These are phyloP conservation scores for Neonectria hederae DNA, from an alignment of 2,329 filamentous ascomycete species.

Conservation along the genomic window DNA sequence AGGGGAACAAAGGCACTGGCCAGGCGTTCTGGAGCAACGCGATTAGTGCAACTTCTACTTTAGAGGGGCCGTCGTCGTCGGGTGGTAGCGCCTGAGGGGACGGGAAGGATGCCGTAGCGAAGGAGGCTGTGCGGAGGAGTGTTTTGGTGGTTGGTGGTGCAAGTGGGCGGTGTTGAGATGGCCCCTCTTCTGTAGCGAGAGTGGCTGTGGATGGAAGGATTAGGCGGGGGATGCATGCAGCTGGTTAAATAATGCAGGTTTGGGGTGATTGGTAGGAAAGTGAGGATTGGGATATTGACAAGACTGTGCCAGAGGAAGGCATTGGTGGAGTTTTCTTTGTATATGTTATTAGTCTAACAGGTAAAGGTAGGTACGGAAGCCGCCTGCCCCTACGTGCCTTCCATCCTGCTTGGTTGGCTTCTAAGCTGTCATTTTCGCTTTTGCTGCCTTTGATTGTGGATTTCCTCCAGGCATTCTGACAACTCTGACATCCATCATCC, in stretches of 20 bases:
- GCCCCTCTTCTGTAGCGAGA: not conserved
- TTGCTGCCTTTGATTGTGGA: not conserved
- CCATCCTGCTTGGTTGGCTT: not conserved
- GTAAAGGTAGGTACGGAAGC: too few species aligned
- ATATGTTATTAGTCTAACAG: too few species aligned
- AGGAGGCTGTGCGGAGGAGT: not conserved
- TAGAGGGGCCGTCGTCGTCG: not conserved
- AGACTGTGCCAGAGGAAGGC: not conserved
- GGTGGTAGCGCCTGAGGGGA: not conserved
- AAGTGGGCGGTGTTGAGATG: not conserved
- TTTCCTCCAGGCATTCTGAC: conserved; percentile 3
- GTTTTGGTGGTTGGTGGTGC: not conserved
- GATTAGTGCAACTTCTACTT: not conserved
- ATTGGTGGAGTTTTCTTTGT: not conserved
- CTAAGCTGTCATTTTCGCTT: not conserved
- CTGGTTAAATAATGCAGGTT: not conserved
- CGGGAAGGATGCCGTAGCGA: not conserved
- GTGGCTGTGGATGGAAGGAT: conserved; percentile 1
- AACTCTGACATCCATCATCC: not conserved
- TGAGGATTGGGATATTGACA: not conserved
- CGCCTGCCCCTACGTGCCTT: too few species aligned
- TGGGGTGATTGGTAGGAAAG: not conserved
- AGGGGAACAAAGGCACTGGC: not conserved
- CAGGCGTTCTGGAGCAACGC: not conserved
- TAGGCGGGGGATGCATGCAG: not conserved